Base-by-base conservation (phyloP, 2,329 filamentous ascomycete genomes). In the Fusarium lyarnte region DNA sequence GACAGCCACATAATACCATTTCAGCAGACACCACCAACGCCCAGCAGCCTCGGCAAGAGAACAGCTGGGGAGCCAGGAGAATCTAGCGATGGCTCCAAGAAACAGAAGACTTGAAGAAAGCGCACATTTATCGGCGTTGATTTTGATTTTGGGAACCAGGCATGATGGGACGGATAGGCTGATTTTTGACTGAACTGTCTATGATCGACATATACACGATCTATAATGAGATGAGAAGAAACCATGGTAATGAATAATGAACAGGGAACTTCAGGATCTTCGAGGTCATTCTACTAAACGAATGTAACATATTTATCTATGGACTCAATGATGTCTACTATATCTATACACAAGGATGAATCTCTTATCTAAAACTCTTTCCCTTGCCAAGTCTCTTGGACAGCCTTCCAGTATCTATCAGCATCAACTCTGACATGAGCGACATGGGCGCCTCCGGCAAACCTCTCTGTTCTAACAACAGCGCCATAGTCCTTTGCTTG, bases 381-480 rank as follows among this genome's bases (percentile, higher is more conserved):
- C 6, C 78, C 81, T 39, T 82, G 77, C 87, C 87, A 90, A 2
- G 82, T 82, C 61, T 84, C 81, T 43, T 74, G 82, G 6, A 89
- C 81, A 25, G 82, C 77, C 8, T 69, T 73, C 88, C 88, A 89
- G 74, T 90, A 90, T 60, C 87, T 79, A 49, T 80, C 77, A 31
- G 79, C 78, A 64, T 89, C 84, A 1, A 75, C 74, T 66, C 84
- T 82, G 63, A 83, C 81, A 65, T 88, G 86, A 23, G 85, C 82
- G 29, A 89, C 87, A 77, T 90, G 88, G 29, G 79, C 79, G 8
- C 84, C 87, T 39, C 81, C 81, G 33, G 79, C 77, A 58, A 89
- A 89, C 71, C 77, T 76, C 73, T 88, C 87, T 68, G 79, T 75
- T 51, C 81, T 78, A 4, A 88, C 83, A 7, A 61, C 59, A 42